These are phyloP conservation scores for Claviceps capensis DNA, from an alignment of 2,329 filamentous ascomycete species.

Conservation along the genomic window DNA sequence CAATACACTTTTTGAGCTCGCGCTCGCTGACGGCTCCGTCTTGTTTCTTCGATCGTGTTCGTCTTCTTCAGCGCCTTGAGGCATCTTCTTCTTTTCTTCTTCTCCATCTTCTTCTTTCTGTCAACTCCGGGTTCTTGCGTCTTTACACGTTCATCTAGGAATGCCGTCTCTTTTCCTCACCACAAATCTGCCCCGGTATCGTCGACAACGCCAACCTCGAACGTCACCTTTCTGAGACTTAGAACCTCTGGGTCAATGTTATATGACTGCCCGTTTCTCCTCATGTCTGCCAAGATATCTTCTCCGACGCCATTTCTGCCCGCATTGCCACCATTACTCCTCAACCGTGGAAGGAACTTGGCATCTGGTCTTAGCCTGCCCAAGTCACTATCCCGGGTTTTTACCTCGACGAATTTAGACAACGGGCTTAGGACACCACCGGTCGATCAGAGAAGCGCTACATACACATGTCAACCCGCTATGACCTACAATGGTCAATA, in stretches of 20 bases:
- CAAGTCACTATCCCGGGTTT: constrained; percentile 11
- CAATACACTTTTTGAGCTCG: neutral
- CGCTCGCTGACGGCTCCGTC: neutral
- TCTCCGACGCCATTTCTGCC: constrained; percentile 10
- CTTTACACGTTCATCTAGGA: neutral
- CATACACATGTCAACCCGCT: constrained; percentile 38
- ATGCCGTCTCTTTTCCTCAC: neutral
- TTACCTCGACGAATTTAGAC: constrained; percentile 10
- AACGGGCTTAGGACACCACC: constrained; percentile 37
- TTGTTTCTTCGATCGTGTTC: constrained; percentile 1
- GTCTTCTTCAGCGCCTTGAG: neutral
- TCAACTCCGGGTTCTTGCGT: neutral
- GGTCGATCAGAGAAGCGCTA: constrained; percentile 37
- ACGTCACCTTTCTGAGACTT: neutral
- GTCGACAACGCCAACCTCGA: constrained; percentile 7
- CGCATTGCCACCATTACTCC: constrained; percentile 10
- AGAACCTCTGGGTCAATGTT: neutral
- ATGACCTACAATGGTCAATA: constrained; percentile 34
- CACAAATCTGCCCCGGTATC: neutral
- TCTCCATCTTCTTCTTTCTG: neutral
- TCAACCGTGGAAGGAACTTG: constrained; percentile 9
- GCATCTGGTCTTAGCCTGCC: constrained; percentile 10
- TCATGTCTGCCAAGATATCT: constrained; percentile 17
- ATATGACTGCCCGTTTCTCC: constrained; percentile 2
- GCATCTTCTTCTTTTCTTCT: neutral